Evolutionary conservation across 331 rosid species (phyloP), one percentile per base, ranked within the genome.

Genomic region (Erythrophleum ivorense): DNA sequence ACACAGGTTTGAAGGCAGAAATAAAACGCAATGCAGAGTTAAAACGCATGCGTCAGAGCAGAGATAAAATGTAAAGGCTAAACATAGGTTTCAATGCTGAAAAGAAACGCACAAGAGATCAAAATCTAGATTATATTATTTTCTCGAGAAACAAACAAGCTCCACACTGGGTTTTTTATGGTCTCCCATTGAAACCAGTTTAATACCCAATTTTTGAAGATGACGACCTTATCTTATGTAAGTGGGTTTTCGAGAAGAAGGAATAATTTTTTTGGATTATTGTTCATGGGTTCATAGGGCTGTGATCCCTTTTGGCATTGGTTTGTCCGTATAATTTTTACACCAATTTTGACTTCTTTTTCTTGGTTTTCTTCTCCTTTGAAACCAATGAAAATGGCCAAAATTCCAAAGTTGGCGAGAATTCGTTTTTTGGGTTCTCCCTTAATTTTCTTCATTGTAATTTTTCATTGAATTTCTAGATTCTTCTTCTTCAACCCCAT

Each of bases 401-500:
- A 93, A 73, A 82, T 73, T 76, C 88, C 91, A 8, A 89, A 91
- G 89, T 46, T 81, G 90, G 98, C 91, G 29, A 87, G 91, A 78
- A 71, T 48, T 59, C 7, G 33, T 34, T 85, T 80, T 60, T 53
- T 31, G 45, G 16, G 6, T 45, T 55, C 18, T 34, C 18, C 11
- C 5, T n/a, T 41, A 41, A 18, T 66, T 41, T 16, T 67, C 33
- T 40, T 67, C 31, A 6, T 7, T 3, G 2, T 58, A 52, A 81
- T 85, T 77, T 86, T 88, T 38, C 80, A 76, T 87, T 84, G 77
- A 78, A 33, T 46, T 38, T 63, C 59, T 64, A 14, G 3, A 24
- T 19, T 18, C 6, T 21, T 64, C 13, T 29, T 81, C 40, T 11
- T 77, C 65, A 12, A 6, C 43, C 8, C n/a, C 58, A 11, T 0